These are phyloP conservation scores for Penicillium hesseltinei DNA, from an alignment of 2,329 filamentous ascomycete species.

Conservation along the genomic window DNA sequence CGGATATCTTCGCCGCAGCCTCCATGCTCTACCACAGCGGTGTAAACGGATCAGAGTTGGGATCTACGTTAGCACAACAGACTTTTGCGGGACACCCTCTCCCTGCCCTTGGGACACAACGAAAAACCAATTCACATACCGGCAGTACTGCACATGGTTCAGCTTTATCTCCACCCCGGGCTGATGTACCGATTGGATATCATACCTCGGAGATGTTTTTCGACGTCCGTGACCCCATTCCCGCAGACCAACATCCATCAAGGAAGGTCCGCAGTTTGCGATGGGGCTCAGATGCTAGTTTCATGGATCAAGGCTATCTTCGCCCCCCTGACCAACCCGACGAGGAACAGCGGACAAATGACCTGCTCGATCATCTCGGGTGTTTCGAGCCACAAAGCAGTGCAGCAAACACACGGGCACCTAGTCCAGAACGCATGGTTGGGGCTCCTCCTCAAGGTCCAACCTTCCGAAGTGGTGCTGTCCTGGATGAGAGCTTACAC, in stretches of 20 bases:
- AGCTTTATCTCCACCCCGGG: slow-evolving; percentile 14
- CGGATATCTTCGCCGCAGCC: slow-evolving; percentile 59
- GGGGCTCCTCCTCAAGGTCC: slow-evolving; percentile 9
- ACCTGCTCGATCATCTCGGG: slow-evolving; percentile 56
- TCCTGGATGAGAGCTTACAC: slow-evolving; percentile 25
- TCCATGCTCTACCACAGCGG: slow-evolving; percentile 48
- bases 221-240: slow-evolving; percentile 35
- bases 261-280: slow-evolving; percentile 49
- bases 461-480: slow-evolving; percentile 5
- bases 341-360: slow-evolving; percentile 56
- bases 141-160: slow-evolving; percentile 20
- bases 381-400: slow-evolving; percentile 60
- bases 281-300: slow-evolving; percentile 69
- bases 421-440: slow-evolving; percentile 51
- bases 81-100: slow-evolving; percentile 26
- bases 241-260: slow-evolving; percentile 38
- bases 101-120: slow-evolving; percentile 21
- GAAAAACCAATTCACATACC: slow-evolving; percentile 16
- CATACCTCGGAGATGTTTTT: slow-evolving; percentile 42
- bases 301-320: slow-evolving; percentile 60
- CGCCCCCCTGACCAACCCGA: slow-evolving; percentile 58
- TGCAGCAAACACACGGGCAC: slow-evolving; percentile 58
- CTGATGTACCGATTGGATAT: slow-evolving; percentile 31
- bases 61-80: slow-evolving; percentile 32
- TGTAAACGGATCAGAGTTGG: slow-evolving; percentile 30